phyloP scores from a whole-genome alignment of 371 early-diverging fungal genomes.

The Apophysomyces variabilis region DNA sequence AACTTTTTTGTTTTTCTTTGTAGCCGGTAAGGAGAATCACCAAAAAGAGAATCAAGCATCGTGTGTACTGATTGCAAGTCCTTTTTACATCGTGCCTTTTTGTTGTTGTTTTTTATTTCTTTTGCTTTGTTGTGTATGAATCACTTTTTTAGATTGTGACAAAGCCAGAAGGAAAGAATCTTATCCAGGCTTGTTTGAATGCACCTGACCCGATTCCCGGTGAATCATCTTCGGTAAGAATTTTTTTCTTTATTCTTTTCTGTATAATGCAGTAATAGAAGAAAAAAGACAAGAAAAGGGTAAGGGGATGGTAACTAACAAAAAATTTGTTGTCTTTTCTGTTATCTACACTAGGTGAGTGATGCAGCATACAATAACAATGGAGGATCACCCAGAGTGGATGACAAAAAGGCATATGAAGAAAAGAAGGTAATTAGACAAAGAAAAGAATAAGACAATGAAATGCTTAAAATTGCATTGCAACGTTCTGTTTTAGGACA shows the following conservation, averaged over 20 bases:
- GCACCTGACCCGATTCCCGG: constrained; percentile 65
- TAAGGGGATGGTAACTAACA: constrained; percentile 13
- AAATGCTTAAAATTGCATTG: not conserved
- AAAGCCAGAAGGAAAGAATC: constrained; percentile 90
- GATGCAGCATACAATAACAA: constrained; percentile 11
- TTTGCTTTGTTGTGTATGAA: not conserved
- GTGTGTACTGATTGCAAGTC: not conserved
- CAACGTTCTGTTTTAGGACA: constrained; percentile 9
- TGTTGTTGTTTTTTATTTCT: too few relatives aligned
- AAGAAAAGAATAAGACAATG: not conserved
- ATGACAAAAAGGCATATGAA: constrained; percentile 7
- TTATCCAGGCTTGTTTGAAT: constrained; percentile 95
- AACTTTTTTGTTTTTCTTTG: not conserved
- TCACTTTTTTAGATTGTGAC: constrained; percentile 68
- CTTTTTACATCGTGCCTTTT: not conserved
- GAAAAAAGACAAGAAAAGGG: not conserved
- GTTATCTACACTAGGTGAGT: not conserved
- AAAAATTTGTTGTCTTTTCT: not conserved
- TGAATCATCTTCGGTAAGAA: constrained; percentile 26
- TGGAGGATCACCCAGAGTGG: constrained; percentile 7
- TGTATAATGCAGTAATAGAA: too few relatives aligned
- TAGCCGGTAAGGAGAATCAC: constrained; percentile 9
- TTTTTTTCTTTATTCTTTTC: not conserved
- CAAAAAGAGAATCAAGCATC: not conserved
- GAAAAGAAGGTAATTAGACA: not conserved